These are phyloP conservation scores for Lunasporangiospora selenospora DNA, from an alignment of 192 early-diverging fungal genomes.

Conservation along the genomic window DNA sequence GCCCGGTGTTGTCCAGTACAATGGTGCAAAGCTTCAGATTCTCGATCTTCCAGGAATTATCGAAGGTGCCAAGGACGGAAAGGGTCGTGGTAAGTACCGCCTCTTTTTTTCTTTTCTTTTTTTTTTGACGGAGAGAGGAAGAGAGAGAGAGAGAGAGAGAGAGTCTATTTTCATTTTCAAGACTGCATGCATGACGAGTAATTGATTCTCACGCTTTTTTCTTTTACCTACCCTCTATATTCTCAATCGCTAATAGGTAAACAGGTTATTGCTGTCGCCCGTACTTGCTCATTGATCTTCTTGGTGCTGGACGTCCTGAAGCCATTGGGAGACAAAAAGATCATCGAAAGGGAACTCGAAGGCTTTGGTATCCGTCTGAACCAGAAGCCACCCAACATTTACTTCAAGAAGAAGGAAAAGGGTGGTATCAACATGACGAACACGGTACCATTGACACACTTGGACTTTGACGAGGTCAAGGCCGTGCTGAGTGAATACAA, in stretches of 20 bases:
- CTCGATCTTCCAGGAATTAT: slow-evolving; percentile 98
- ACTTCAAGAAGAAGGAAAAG: slow-evolving; percentile 98
- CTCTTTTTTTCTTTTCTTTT: neutral
- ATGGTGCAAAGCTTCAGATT: slow-evolving; percentile 99
- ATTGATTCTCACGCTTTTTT: neutral
- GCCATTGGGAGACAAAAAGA: slow-evolving; percentile 90
- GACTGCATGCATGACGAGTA: neutral
- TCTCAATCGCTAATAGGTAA: slow-evolving; percentile 28
- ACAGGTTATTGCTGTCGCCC: slow-evolving; percentile 96
- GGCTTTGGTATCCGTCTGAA: slow-evolving; percentile 97
- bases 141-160: slow-evolving; percentile 5
- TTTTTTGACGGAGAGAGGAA: too few species aligned
- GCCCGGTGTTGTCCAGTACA: slow-evolving; percentile 95
- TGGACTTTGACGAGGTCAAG: slow-evolving; percentile 91
- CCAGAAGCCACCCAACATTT: slow-evolving; percentile 95
- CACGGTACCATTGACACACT: slow-evolving; percentile 87
- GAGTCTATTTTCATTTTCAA: neutral
- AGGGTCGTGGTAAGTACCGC: slow-evolving; percentile 86
- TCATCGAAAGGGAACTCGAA: slow-evolving; percentile 98
- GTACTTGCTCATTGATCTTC: slow-evolving; percentile 97
- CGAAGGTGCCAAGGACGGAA: slow-evolving; percentile 98
- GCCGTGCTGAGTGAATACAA: slow-evolving; percentile 94
- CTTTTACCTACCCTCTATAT: neutral
- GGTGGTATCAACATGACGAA: slow-evolving; percentile 96
- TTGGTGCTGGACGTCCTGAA: slow-evolving; percentile 98